Conservation (phyloP, 139 green algal genomes). For the Coelastrella sp. region DNA sequence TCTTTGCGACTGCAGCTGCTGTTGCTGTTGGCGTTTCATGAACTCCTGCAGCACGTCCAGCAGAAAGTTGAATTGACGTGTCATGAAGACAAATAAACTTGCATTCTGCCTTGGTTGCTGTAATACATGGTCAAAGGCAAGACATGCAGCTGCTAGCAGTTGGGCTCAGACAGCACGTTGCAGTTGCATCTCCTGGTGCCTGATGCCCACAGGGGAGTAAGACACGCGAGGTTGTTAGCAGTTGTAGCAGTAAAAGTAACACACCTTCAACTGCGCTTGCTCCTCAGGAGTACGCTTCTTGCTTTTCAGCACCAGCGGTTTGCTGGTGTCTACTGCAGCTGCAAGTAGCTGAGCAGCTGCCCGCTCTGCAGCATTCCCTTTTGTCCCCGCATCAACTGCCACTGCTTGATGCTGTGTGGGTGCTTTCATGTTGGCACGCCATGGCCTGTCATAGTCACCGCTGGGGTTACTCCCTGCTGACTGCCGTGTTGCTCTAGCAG, state of each 20-base stretch:
- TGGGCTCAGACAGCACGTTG: no score
- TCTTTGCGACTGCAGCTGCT: background rate
- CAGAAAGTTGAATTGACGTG: no score
- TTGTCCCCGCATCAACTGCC: slow-evolving; percentile 1
- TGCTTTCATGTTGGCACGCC: slow-evolving; percentile 9
- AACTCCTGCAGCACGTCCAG: slow-evolving; percentile 55
- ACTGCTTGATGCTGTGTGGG: background rate
- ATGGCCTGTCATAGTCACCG: slow-evolving; percentile 1
- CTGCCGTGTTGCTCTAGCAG: background rate
- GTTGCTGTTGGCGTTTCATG: slow-evolving; percentile 15
- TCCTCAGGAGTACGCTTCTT: slow-evolving; percentile 25
- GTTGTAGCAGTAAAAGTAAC: background rate
- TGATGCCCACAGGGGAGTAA: background rate
- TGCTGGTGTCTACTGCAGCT: background rate
- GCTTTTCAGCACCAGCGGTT: slow-evolving; percentile 13
- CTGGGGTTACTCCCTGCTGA: background rate
- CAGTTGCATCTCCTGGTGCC: no score
- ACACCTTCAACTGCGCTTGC: slow-evolving; percentile 35
- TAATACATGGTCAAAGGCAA: background rate
- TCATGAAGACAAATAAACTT: no score
- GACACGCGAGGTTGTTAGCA: no score
- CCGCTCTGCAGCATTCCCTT: background rate
- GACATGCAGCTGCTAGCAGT: no score
- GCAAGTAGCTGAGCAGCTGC: slow-evolving; percentile 18
- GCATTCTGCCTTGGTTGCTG: no score